Conservation (phyloP, 257 asterid genomes). For the Penstemon barbatus region DNA sequence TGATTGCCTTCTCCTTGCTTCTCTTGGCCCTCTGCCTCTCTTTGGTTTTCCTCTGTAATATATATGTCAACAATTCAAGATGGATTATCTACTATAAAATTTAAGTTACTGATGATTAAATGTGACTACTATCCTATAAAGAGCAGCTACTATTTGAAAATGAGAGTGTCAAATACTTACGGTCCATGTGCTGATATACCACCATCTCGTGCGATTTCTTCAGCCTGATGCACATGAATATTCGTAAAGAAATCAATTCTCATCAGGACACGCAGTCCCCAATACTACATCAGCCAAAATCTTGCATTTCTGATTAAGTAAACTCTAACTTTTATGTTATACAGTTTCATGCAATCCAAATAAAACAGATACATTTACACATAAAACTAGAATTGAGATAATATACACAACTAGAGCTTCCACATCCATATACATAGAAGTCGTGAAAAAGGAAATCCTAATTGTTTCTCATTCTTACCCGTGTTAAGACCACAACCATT, state of each 20-base stretch:
- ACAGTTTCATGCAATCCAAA: conserved; percentile 7
- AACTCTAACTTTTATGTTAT: background rate
- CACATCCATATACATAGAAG: background rate
- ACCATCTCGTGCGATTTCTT: conserved; percentile 88
- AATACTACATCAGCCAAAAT: background rate
- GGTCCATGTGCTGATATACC: conserved; percentile 74
- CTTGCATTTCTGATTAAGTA: conserved; percentile 1
- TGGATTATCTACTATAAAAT: background rate
- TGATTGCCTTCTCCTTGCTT: conserved; percentile 86
- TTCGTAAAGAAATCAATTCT: conserved; percentile 18
- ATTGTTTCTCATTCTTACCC: background rate
- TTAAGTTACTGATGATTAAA: background rate
- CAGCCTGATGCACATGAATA: conserved; percentile 58
- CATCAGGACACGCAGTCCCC: conserved; percentile 2
- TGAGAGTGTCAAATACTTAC: conserved; percentile 48
- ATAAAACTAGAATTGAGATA: conserved; percentile 17
- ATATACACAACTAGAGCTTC: conserved; percentile 4
- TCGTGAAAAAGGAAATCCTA: conserved; percentile 3
- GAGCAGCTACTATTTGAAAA: conserved; percentile 3
- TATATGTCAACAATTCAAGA: background rate
- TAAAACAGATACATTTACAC: background rate
- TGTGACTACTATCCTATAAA: background rate
- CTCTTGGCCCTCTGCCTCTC: conserved; percentile 91
- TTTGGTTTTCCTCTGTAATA: conserved; percentile 79
- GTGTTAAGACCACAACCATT: background rate